Base-by-base conservation (phyloP, 495 filamentous ascomycete species). In the Cenococcum geophilum region DNA sequence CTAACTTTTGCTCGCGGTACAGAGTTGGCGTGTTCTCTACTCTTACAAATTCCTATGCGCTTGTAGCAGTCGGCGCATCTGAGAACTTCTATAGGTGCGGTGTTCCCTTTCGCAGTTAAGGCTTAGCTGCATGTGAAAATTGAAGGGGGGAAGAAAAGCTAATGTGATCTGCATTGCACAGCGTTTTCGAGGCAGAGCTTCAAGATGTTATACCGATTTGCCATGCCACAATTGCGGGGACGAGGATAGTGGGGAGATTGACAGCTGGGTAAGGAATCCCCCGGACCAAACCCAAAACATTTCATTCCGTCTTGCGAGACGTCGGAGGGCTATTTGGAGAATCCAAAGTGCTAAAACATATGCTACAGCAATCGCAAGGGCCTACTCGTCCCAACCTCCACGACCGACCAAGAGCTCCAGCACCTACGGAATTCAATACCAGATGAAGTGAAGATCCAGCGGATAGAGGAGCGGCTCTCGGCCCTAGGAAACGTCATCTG, bases 191-290 rank as follows among this genome's bases (percentile, higher is more conserved):
- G 78, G 85, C 93, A 58, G 93, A 98, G 77, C 80, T 98, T 36
- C 89, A 93, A 79, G 95, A 97, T 78, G 87, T 96, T 58, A 95
- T 98, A 57, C 93, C 93, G 62, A 96, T 97, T 76, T 96, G 91
- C 76, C 89, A 92, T 71, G 89, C 90, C 57, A 96, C 92, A n/a
- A 97, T 98, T 71, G 91, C 91, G 32, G 95, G 93, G 59, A 98
- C 92, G 36, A 80, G 92, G 61, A 97, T 98, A 73, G 86, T 98
- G 70, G 93, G 93, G 48, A 84, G 92, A 70, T 80, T 98, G 77
- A 96, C 95, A 59, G 89, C 92, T 71, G 93, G 91, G 90, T 95
- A 84, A 43, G 56, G 53, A 16, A 16, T n/a, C 27, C 12, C 40
- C 11, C 18, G 1, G 40, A 14, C 12, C 12, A n/a, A n/a, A n/a